Base-by-base conservation (phyloP, 2,329 filamentous ascomycete species). In the Clonostachys rhizophaga region DNA sequence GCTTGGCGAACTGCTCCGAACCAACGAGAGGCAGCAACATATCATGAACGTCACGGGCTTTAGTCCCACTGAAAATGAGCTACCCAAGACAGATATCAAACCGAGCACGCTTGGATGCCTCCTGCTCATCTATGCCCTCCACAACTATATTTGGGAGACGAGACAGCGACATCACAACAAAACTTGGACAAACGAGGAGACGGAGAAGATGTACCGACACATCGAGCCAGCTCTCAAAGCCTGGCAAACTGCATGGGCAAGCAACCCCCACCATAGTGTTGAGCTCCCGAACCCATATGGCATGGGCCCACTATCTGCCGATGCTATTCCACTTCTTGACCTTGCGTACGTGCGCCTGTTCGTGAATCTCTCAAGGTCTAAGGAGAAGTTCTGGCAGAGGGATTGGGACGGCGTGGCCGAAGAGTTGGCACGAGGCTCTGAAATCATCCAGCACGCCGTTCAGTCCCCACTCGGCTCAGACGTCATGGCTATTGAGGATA, bases 71-170 rank as follows among this genome's bases (percentile, higher is more conserved):
- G 37, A 45, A 62, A 35, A 57, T 40, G 78, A 84, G 9, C 58
- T 77, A 2, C 68, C 78, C 2, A 72, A 78, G 53, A 83, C 74
- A 46, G 83, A 89, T 34, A 73, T 94, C 43, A 83, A 81, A 54
- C 90, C 91, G 1, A 96, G 92, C 67, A 91, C 91, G 0, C 95
- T 96, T 63, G 94, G 92, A 9, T 96, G 91, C 62, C 75, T 96
- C 33, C 79, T 96, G 6, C 71, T 99, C 52, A 96, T 97, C 62
- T 92, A 96, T 61, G 91, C 94, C 5, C 75, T 97, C 20, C 94
- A 97, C 69, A 96, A 96, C 57, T 96, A 96, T 65, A 96, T 97
- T 41, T 97, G 94, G 94, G 92, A 97, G 67, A 96, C 91, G 0
- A 80, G 92, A 20, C 91, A 96, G 66, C 78, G 91, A 45, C 91